A percentile compares a stretch with the other conserved stretches of the same genome.
Evolutionary conservation across 768 basidiomycete genomes (phyloP).

Genomic region (Serendipita sp.): DNA sequence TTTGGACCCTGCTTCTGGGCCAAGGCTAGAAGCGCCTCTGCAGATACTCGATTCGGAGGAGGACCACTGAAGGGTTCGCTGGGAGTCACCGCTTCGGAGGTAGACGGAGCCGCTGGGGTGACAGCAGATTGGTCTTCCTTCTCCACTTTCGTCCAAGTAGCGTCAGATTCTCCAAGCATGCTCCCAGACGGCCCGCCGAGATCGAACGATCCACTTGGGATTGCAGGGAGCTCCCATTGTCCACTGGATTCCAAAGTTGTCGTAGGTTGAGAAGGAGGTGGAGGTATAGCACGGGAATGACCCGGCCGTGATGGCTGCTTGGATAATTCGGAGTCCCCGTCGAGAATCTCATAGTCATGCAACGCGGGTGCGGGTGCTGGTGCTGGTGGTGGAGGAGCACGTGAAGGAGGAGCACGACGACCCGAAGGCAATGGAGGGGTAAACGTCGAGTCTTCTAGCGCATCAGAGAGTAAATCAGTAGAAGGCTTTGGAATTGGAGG

Average conservation of each 20-base stretch:
- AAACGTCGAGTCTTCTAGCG: neutral
- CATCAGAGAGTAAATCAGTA: neutral
- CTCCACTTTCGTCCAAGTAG: slow-evolving; percentile 1
- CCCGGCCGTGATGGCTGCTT: slow-evolving; percentile 21
- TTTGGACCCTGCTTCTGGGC: slow-evolving; percentile 64
- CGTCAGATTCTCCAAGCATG: neutral
- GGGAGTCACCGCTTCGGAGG: slow-evolving; percentile 11
- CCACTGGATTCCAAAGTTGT: slow-evolving; percentile 26
- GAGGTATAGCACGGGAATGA: slow-evolving; percentile 26
- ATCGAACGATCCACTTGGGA: slow-evolving; percentile 39
- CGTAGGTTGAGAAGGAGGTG: slow-evolving; percentile 23
- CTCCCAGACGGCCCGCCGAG: slow-evolving; percentile 23
- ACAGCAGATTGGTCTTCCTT: neutral
- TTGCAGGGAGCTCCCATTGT: slow-evolving; percentile 53
- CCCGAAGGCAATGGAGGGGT: slow-evolving; percentile 12
- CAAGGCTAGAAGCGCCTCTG: slow-evolving; percentile 54
- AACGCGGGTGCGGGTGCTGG: slow-evolving; percentile 38
- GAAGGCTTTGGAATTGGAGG: slow-evolving; percentile 6
- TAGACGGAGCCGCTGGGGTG: neutral
- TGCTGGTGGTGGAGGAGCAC: slow-evolving; percentile 25
- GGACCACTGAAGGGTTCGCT: slow-evolving; percentile 1
- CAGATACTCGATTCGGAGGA: slow-evolving; percentile 24
- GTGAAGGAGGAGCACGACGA: slow-evolving; percentile 12
- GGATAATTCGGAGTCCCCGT: slow-evolving; percentile 14
- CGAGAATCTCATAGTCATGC: slow-evolving; percentile 32